Evolutionary conservation across 2,329 filamentous ascomycete genomes (phyloP).

Genomic region (Fusarium coicis): DNA sequence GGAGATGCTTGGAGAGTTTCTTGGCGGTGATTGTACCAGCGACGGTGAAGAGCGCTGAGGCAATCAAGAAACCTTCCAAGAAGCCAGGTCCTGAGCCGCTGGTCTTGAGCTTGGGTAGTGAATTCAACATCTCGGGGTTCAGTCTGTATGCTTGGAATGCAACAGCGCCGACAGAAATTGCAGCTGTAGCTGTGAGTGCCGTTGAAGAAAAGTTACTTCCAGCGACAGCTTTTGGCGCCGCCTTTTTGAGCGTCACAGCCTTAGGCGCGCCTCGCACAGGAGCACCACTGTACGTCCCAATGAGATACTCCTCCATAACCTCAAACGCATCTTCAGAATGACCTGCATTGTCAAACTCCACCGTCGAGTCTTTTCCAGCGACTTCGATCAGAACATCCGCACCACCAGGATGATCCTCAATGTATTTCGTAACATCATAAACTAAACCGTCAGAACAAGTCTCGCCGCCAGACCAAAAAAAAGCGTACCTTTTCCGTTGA

Average conservation of each 20-base stretch:
- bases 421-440: conserved; percentile 67
- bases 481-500: conserved; percentile 65
- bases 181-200: conserved; percentile 15
- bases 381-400: conserved; percentile 82
- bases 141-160: conserved; percentile 28
- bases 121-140: conserved; percentile 7
- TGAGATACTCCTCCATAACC: conserved; percentile 51
- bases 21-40: conserved; percentile 46
- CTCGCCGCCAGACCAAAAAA: neutral
- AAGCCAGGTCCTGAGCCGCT: conserved; percentile 21
- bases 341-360: conserved; percentile 85
- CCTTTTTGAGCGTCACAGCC: conserved; percentile 23
- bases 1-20: conserved; percentile 47
- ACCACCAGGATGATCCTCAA: conserved; percentile 75
- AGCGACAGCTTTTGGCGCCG: conserved; percentile 24
- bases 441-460: conserved; percentile 52
- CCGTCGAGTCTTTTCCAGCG: conserved; percentile 80
- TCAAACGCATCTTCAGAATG: conserved; percentile 73
- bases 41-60: conserved; percentile 37
- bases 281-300: conserved; percentile 53
- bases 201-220: neutral
- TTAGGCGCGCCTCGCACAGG: conserved; percentile 19
- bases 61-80: conserved; percentile 24
- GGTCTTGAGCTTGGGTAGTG: conserved; percentile 18
- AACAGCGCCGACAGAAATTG: conserved; percentile 15